Evolutionary conservation across 495 filamentous ascomycete species (phyloP), one percentile per base, ranked within the genome.

Genomic region (Podospora pseudoanserina): DNA sequence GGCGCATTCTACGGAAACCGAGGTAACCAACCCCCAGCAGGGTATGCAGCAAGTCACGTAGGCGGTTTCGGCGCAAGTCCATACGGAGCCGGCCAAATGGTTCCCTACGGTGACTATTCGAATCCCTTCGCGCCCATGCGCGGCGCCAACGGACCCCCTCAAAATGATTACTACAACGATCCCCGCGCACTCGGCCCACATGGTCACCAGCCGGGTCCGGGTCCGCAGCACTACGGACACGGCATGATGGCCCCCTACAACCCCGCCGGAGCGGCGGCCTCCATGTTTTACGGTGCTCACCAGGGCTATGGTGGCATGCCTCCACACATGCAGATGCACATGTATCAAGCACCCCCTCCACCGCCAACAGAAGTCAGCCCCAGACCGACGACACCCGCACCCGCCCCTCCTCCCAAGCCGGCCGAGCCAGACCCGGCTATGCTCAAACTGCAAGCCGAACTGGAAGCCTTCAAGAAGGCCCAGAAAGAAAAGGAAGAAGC

Each of bases 201-300:
- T 11, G 39, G 72, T 15, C 61, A 61, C 58, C 76, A 78, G 4
- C 77, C 71, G 15, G 76, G 73, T 19, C 63, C 58, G 58, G 30
- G 30, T 5, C 30, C 59, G 27, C 59, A 61, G 19, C 19, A 23
- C 13, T 30, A 72, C 34, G 69, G 75, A 32, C 74, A 70, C 27
- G 79, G 80, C 67, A 81, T 83, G 60, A 79, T 84, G 81, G 82
- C 82, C 76, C 80, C 81, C 2, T 84, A 84, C 68, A 75, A 77
- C 28, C 67, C 64, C 5, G 54, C 64, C 15, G 73, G 65, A 34
- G 67, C 70, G 20, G 70, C 30, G 18, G 59, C 23, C 7, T 61
- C 67, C 23, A 79, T 72, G 62, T 78, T 72, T 55, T 66, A 68
- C n/a, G 73, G 70, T 20, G 72, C 70, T 7, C 44, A 27, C 5